phyloP scores from a whole-genome alignment of 1,284 basidiomycete species.

The Irpex sp. region DNA sequence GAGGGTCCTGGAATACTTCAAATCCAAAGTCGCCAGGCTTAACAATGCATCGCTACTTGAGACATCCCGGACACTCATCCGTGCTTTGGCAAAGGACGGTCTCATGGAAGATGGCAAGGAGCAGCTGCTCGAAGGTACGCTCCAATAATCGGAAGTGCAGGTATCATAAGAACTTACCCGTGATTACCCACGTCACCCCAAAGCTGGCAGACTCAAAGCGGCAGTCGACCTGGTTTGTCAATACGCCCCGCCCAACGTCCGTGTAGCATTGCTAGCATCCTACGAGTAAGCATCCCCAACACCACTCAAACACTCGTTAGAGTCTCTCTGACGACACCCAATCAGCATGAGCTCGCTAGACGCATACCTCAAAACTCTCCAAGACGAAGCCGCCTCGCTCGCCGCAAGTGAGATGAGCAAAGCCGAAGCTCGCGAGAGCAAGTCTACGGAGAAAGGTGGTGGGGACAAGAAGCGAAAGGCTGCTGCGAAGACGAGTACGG shows the following conservation, averaged over 20 bases:
- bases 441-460: slow-evolving; percentile 16
- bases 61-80: slow-evolving; percentile 49
- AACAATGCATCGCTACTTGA: slow-evolving; percentile 37
- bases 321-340: too few species aligned
- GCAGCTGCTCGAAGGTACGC: slow-evolving; percentile 53
- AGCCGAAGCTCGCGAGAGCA: slow-evolving; percentile 25
- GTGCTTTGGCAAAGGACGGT: slow-evolving; percentile 66
- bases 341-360: slow-evolving; percentile 48
- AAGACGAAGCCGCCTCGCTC: slow-evolving; percentile 35
- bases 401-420: slow-evolving; percentile 28
- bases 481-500: slow-evolving; percentile 48
- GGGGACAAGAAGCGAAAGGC: slow-evolving; percentile 53
- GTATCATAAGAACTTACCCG: too few species aligned
- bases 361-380: slow-evolving; percentile 40
- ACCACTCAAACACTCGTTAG: too few species aligned
- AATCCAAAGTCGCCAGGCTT: slow-evolving; percentile 52
- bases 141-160: not conserved
- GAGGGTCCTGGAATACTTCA: slow-evolving; percentile 47
- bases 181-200: too few species aligned
- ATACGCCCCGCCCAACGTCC: slow-evolving; percentile 51
- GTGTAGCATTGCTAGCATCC: slow-evolving; percentile 41
- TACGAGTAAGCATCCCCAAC: slow-evolving; percentile 57
- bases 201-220: slow-evolving; percentile 57
- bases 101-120: slow-evolving; percentile 71
- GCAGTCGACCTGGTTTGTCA: slow-evolving; percentile 69